These are phyloP conservation scores for Phytophthora syringae DNA, from an alignment of 352 stramenopile genomes.

Conservation along the genomic window DNA sequence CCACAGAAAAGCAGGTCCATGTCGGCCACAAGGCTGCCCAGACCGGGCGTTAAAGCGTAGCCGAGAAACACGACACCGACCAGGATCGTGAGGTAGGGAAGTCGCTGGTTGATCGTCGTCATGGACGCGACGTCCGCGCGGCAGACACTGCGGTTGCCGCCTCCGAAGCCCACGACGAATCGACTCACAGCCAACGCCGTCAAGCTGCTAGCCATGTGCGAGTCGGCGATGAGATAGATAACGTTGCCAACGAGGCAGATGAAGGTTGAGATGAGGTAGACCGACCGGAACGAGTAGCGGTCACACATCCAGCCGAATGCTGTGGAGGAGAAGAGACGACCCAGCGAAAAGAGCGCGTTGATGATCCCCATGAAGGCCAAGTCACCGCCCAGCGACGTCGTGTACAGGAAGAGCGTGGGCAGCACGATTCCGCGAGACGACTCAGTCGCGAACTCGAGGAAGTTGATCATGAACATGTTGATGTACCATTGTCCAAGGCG, in stretches of 20 bases:
- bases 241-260: constrained; percentile 77
- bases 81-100: constrained; percentile 78
- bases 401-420: constrained; percentile 84
- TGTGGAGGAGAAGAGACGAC: constrained; percentile 74
- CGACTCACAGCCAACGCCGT: constrained; percentile 56
- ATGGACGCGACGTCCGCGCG: constrained; percentile 73
- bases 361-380: constrained; percentile 79
- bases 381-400: constrained; percentile 69
- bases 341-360: constrained; percentile 76
- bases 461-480: constrained; percentile 85
- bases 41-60: constrained; percentile 68
- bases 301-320: constrained; percentile 86
- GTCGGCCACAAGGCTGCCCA: constrained; percentile 64
- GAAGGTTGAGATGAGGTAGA: constrained; percentile 76
- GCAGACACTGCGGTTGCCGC: constrained; percentile 76
- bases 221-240: constrained; percentile 73
- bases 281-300: constrained; percentile 76
- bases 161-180: constrained; percentile 79
- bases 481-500: constrained; percentile 59
- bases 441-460: constrained; percentile 80
- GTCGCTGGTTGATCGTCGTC: constrained; percentile 71
- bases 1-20: constrained; percentile 54
- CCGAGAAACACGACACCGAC: constrained; percentile 75
- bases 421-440: constrained; percentile 76
- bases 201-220: constrained; percentile 61